Evolutionary conservation across 495 filamentous ascomycete genomes (phyloP).

Genomic region (Penicillium paradoxum): DNA sequence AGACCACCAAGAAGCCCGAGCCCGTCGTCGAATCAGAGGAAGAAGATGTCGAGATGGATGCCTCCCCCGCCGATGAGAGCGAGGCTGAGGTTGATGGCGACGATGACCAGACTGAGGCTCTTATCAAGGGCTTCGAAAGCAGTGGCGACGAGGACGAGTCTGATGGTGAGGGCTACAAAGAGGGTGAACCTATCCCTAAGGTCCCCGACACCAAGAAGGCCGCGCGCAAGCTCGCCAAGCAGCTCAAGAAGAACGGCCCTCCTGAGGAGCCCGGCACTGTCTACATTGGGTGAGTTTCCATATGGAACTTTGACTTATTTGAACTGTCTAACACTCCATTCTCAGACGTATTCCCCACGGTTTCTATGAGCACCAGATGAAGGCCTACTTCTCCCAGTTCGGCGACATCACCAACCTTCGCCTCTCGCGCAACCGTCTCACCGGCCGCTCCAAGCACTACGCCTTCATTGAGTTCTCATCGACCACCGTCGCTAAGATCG

Average conservation of each 20-base stretch:
- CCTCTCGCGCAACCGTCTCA: slow-evolving; percentile 84
- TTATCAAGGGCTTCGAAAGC: slow-evolving; percentile 76
- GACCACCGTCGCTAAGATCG: slow-evolving; percentile 75
- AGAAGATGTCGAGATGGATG: slow-evolving; percentile 17
- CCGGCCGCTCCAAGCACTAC: slow-evolving; percentile 83
- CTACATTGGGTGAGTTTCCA: slow-evolving; percentile 62
- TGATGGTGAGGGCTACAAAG: slow-evolving; percentile 50
- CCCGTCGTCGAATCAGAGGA: slow-evolving; percentile 20
- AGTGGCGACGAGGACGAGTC: slow-evolving; percentile 59
- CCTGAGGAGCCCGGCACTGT: slow-evolving; percentile 66
- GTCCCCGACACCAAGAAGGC: slow-evolving; percentile 60
- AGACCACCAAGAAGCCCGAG: slow-evolving; percentile 20
- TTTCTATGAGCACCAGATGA: slow-evolving; percentile 97
- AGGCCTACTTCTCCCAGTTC: slow-evolving; percentile 91
- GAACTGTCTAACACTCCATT: slow-evolving; percentile 14
- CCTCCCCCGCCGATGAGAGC: slow-evolving; percentile 20
- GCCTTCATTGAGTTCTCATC: slow-evolving; percentile 89
- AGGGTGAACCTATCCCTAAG: slow-evolving; percentile 53
- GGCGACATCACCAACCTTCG: slow-evolving; percentile 76
- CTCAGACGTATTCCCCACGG: slow-evolving; percentile 76
- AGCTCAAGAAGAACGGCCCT: slow-evolving; percentile 37
- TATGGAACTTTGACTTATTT: not conserved
- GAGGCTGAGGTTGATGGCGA: slow-evolving; percentile 38
- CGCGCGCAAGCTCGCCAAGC: slow-evolving; percentile 53
- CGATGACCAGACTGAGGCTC: slow-evolving; percentile 66